Evolutionary conservation across 1,284 basidiomycete species (phyloP), one percentile per base, ranked within the genome.

Genomic region (Cryptococcus maquisensis): DNA sequence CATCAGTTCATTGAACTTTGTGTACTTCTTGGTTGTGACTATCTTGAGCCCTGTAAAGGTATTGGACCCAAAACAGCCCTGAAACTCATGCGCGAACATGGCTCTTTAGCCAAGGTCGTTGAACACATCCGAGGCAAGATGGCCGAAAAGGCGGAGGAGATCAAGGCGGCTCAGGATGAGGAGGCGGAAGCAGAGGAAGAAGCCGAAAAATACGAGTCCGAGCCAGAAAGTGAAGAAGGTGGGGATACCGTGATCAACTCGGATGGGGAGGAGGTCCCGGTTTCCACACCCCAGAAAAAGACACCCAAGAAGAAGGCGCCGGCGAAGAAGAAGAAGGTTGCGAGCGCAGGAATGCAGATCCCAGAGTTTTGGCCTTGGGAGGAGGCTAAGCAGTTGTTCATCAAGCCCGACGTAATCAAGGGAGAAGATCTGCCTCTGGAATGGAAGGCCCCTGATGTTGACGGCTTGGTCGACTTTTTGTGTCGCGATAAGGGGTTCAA

Each of bases 341-440:
- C 84, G 57, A 67, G 66, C 37, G 87, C 86, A 4, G 90, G 89
- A 1, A 79, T 92, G 52, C 78, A 81, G 38, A 81, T 97, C 32
- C 95, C 95, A 0, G 93, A 96, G 49, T 84, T 92, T 57, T 98
- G 93, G 93, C 92, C 91, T 28, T 98, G 90, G 87, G 85, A 95
- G 73, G 88, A 92, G 61, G 96, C 95, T 26, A 92, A 94, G 75
- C 82, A 86, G 72, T 74, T 98, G 38, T 98, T 98, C 70, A 77
- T 86, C 72, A 83, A 86, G 40, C 96, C 95, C 3, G 90, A 96
- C 59, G 94, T 98, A 12, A 80, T 84, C 9, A 87, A 90, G 44
- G 88, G 90, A 2, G 84, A 87, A 47, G 82, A 96, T 62, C 72
- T 97, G n/a, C 89, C 96, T 87, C 80, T 98, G 49, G 92, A 97